Evolutionary conservation across 192 early-diverging fungal species (phyloP).

Genomic region (Coemansia sp.): DNA sequence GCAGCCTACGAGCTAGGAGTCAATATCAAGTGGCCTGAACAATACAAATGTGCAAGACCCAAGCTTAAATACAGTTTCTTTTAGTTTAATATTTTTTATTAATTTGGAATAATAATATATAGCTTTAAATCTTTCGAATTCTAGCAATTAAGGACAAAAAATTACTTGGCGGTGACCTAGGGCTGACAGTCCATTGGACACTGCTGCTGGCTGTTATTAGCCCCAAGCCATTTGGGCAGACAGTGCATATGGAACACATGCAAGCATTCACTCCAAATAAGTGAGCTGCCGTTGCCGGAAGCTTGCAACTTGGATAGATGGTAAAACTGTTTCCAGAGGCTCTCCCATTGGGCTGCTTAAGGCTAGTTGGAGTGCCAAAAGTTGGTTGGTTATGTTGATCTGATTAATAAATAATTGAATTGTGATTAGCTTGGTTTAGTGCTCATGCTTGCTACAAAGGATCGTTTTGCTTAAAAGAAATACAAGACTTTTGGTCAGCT

Average conservation of each 20-base stretch:
- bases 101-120: too few species aligned
- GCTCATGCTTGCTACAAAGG: too few species aligned
- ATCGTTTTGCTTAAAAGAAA: too few species aligned
- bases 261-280: slow-evolving; percentile 86
- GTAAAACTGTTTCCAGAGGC: too few species aligned
- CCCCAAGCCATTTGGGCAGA: slow-evolving; percentile 74
- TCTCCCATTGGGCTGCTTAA: too few species aligned
- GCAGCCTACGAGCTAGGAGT: slow-evolving; percentile 67
- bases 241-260: slow-evolving; percentile 97
- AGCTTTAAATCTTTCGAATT: too few species aligned
- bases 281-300: slow-evolving; percentile 82
- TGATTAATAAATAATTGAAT: too few species aligned
- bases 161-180: slow-evolving; percentile 60
- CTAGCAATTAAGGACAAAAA: too few species aligned
- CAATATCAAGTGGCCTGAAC: slow-evolving; percentile 56
- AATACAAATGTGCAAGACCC: slow-evolving; percentile 53
- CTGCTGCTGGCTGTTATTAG: slow-evolving; percentile 65
- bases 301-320: slow-evolving; percentile 80
- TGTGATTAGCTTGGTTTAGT: too few species aligned
- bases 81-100: slow-evolving; percentile 3
- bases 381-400: too few species aligned
- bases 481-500: too few species aligned
- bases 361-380: too few species aligned
- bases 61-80: slow-evolving; percentile 24
- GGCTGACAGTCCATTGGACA: slow-evolving; percentile 89